Base-by-base conservation (phyloP, 305 asterid genomes). In the Solanum hybrid region DNA sequence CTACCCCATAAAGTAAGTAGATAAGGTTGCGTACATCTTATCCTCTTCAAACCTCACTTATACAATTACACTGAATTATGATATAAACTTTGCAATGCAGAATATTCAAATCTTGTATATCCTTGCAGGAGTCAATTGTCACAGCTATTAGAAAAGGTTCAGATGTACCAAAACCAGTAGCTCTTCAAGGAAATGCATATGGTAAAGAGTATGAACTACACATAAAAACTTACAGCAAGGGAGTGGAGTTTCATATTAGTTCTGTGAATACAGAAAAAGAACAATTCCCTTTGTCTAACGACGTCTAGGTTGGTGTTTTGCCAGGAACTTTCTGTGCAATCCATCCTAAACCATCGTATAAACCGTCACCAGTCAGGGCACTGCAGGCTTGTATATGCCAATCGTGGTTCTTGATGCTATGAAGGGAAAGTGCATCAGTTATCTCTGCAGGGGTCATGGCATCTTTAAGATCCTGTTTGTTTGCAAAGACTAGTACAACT, bases 331-430 rank as follows among this genome's bases (percentile, higher is more conserved):
- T 93, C 91, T 96, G 98, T 0, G 98, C 99, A 41, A 97, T 94
- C 99, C 99, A 97, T 9, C 99, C 99, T 93, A 97, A 89, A 26
- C 99, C 99, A 68, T 97, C 99, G 3, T 97, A 96, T 73, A 97
- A 91, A 27, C 99, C 99, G 2, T 97, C 99, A 24, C 99, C 99
- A 3, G 99, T 97, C 38, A 97, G 95, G 51, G 99, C 99, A 45
- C 95, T 94, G 91, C 98, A 95, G 89, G 98, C 98, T 91, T 97
- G 99, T 89, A 97, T 97, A 41, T 97, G 99, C 99, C 99, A 96
- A 89, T 97, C 99, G 24, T 97, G 99, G 92, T 97, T 94, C 93
- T 97, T 97, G 91, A 96, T 96, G 90, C 97, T 96, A 91, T 97
- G 99, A 87, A 97, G 99, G n/a, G 99, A 95, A 38, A 97, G 92